A percentile compares a stretch with the other conserved stretches of the same genome.
phyloP scores from a whole-genome alignment of 2,329 filamentous ascomycete genomes.

The Trichoderma harzianum region DNA sequence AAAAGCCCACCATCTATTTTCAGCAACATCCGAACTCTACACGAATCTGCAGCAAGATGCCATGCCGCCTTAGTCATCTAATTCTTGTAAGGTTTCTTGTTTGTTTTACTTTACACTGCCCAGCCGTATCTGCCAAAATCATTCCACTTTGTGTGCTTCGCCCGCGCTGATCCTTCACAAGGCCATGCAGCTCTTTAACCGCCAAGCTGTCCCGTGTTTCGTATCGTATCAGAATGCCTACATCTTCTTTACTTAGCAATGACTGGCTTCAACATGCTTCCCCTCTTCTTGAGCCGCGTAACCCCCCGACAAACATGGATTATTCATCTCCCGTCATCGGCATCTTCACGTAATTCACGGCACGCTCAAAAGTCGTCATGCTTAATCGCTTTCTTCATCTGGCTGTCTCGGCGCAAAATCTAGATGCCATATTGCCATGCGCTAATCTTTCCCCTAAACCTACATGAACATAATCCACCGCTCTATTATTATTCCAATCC shows the following conservation, averaged over 20 bases:
- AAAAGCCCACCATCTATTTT: not conserved
- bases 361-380: not conserved
- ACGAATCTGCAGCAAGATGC: not conserved
- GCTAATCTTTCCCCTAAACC: not conserved
- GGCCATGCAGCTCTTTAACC: not conserved
- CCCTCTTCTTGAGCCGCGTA: not conserved
- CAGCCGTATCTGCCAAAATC: not conserved
- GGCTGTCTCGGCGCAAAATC: not conserved
- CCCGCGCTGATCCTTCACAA: not conserved
- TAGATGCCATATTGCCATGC: not conserved
- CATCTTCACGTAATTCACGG: not conserved
- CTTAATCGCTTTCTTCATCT: constrained; percentile 1
- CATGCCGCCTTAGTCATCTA: not conserved
- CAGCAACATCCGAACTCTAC: not conserved
- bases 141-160: not conserved
- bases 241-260: not conserved
- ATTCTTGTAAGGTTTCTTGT: not conserved
- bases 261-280: not conserved
- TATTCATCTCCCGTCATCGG: not conserved
- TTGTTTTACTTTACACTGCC: not conserved
- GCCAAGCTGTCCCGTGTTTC: not conserved
- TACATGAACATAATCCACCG: not conserved
- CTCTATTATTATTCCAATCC: not conserved
- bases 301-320: not conserved
- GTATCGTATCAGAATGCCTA: not conserved